Evolutionary conservation across 495 filamentous ascomycete genomes (phyloP), one percentile per base, ranked within the genome.

Genomic region (Penicillium nucicola): DNA sequence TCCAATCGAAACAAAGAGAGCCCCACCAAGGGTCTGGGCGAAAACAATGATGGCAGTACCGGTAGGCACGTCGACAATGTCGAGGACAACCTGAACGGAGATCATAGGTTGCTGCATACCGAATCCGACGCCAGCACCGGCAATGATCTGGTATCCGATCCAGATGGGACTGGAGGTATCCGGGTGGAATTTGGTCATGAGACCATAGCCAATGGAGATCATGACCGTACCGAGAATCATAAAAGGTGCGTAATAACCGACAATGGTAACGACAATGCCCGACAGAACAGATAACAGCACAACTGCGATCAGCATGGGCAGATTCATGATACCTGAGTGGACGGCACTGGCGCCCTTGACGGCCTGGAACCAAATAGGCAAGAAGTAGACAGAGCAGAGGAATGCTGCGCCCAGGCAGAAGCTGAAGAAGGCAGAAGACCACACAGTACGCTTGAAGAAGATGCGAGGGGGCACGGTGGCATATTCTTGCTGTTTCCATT

Each of bases 181-280:
- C 0, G 63, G 47, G 12, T 69, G 54, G 44, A 83, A 82, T 4
- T 77, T 86, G 3, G 75, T 80, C 8, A 90, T 60, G 7, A 93
- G 71, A 0, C 86, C 89, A 9, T 75, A 73, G 18, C 87, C 89
- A 45, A 90, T 65, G 0, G 81, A 48, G 10, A 70, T 61, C 6
- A 90, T 37, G 8, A 76, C 66, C 9, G 77, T 65, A 6, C 79
- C 74, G 13, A 71, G 37, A n/a, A 85, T 71, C 65, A 87, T 77
- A 54, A 84, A 83, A 2, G 87, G 86, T 1, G 80, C 76, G 65
- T 89, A 89, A 58, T 90, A 87, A 1, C 89, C 87, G 22, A 81
- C 65, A 1, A 68, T 52, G 1, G 80, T 82, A 32, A 87, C 77
- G 7, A 77, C 30, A 2, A 66, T 69, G 19, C 89, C 87, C 0